Evolutionary conservation across 78 protist species (phyloP).

Genomic region (Polysphondylium violaceum): DNA sequence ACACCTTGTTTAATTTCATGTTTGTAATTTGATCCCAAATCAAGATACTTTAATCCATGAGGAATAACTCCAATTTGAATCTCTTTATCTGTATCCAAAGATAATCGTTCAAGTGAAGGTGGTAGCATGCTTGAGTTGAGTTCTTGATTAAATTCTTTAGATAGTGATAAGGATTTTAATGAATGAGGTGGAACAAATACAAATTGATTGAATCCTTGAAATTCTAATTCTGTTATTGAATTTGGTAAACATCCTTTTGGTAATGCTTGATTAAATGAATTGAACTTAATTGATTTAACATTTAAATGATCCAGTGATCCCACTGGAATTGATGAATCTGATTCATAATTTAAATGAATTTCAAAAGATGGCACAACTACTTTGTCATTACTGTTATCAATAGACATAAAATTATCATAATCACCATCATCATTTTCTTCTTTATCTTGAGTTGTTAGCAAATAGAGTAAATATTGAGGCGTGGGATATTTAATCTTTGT

Average conservation of each 20-base stretch:
- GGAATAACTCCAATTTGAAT: background rate
- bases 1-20: background rate
- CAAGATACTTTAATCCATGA: background rate
- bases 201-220: background rate
- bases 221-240: background rate
- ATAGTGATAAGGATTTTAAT: background rate
- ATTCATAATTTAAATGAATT: background rate
- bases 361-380: background rate
- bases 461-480: background rate
- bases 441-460: background rate
- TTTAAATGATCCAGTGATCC: background rate
- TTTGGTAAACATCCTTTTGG: slow-evolving; percentile 1
- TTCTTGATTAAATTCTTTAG: background rate
- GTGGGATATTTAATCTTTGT: background rate
- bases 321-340: background rate
- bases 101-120: background rate
- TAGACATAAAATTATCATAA: background rate
- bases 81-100: slow-evolving; percentile 1
- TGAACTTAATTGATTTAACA: background rate
- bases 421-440: background rate
- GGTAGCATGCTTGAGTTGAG: background rate
- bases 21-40: background rate
- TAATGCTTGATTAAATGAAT: background rate
- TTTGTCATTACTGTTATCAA: background rate
- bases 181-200: background rate